Base-by-base conservation (phyloP, 257 asterid species). In the Salvia miltiorrhiza region DNA sequence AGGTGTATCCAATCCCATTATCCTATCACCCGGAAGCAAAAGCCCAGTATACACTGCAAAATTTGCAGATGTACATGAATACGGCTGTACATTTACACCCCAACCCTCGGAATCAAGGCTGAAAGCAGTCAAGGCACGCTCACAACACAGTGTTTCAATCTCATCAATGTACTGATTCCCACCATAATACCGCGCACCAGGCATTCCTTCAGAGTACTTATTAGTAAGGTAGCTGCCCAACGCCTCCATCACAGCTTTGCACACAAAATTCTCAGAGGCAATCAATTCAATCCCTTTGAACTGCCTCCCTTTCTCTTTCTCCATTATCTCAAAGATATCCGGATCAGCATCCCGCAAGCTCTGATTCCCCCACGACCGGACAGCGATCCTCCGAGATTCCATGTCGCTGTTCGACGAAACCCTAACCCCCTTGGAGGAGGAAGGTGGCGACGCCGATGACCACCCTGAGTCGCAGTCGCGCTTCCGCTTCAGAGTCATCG, bases 61-160 rank as follows among this genome's bases (percentile, higher is more conserved):
- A 79, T 94, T 94, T 6, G 99, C 99, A 40, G 99, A 91, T 0
- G 99, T 90, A 65, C 99, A 91, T 5, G 96, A 90, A 77, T 94
- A 94, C 0, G 99, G 96, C 72, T 94, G 97, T 39, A 94, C 99
- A 85, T 94, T 94, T 20, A 94, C 99, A 72, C 99, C 99, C 99
- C 99, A 94, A 47, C 72, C 82, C 55, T 86, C 93, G 2, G 93
- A 70, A 67, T 94, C 96, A 39, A 91, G 95, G 40, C 93, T 87
- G 52, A 91, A 94, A 55, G 97, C 97, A 70, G 85, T 72, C 83
- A 94, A 76, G 20, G 97, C 99, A 14, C 97, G 88, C 54, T 86
- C 79, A 13, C 95, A 83, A 71, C 97, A 91, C 33, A 94, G 67
- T 0, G 81, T 89, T 81, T 94, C 99, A 70, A 94, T 94, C 86